Conservation (phyloP, 73 alveolate genomes). For the Paraurostyla sp. region DNA sequence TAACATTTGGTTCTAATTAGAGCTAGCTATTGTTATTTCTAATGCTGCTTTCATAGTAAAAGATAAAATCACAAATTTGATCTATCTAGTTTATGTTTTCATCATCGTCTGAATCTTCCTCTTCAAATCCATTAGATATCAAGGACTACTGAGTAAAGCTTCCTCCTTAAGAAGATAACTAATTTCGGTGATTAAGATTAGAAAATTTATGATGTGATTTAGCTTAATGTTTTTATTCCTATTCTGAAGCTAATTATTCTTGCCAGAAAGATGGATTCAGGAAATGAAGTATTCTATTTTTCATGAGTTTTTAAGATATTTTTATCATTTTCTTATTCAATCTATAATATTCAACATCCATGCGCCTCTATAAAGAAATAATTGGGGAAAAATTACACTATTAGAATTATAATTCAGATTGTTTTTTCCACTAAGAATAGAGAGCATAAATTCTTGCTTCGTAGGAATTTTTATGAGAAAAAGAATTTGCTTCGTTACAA, state of each 20-base stretch:
- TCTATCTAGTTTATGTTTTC: slow-evolving; percentile 49
- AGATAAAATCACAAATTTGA: slow-evolving; percentile 21
- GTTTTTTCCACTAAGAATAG: slow-evolving; percentile 7
- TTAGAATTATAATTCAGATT: background rate
- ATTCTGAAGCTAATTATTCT: background rate
- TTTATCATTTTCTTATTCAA: slow-evolving; percentile 47
- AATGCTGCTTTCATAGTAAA: background rate
- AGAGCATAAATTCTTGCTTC: background rate
- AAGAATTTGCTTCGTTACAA: slow-evolving; percentile 44
- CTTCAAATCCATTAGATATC: background rate
- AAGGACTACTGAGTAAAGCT: background rate
- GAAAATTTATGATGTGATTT: too few species aligned
- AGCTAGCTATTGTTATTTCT: slow-evolving; percentile 7
- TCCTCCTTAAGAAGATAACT: too few species aligned
- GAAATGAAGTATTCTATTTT: background rate
- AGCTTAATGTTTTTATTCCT: background rate
- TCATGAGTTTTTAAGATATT: slow-evolving; percentile 6
- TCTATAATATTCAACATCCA: slow-evolving; percentile 39
- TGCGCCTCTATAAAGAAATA: background rate
- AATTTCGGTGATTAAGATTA: too few species aligned
- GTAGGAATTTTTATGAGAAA: slow-evolving; percentile 45
- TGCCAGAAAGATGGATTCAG: background rate
- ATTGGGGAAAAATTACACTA: background rate
- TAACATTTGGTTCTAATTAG: slow-evolving; percentile 30
- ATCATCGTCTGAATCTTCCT: slow-evolving; percentile 57